Evolutionary conservation across 1,284 basidiomycete genomes (phyloP).

Genomic region (Boletus sp.): DNA sequence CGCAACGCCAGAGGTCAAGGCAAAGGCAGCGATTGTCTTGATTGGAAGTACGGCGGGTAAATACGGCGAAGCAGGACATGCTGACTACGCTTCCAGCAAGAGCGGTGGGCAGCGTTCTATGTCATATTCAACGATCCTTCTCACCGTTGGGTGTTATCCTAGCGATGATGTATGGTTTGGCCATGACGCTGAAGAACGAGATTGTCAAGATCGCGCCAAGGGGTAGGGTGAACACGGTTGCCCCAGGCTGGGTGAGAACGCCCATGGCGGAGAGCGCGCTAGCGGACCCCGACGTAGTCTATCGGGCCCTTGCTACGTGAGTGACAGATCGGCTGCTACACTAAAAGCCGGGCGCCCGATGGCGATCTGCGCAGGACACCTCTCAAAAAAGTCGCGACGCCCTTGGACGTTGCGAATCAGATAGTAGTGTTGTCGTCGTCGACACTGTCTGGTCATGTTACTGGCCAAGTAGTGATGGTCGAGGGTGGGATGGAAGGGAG

Average conservation of each 20-base stretch:
- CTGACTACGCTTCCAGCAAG: conserved; percentile 59
- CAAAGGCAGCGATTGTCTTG: conserved; percentile 56
- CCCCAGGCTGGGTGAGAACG: conserved; percentile 70
- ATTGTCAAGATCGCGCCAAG: conserved; percentile 71
- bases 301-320: conserved; percentile 61
- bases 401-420: conserved; percentile 63
- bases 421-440: conserved; percentile 60
- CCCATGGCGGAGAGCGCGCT: conserved; percentile 52
- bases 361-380: conserved; percentile 47
- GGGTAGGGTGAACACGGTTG: conserved; percentile 68
- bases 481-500: conserved; percentile 77
- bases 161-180: conserved; percentile 75
- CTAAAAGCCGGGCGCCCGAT: neutral
- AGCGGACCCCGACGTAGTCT: conserved; percentile 43
- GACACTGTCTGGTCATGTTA: conserved; percentile 65
- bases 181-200: conserved; percentile 71
- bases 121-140: neutral
- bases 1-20: conserved; percentile 40
- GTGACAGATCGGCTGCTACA: conserved; percentile 21
- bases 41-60: conserved; percentile 73
- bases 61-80: conserved; percentile 65
- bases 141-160: conserved; percentile 9
- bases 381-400: conserved; percentile 64
- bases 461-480: conserved; percentile 67
- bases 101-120: conserved; percentile 42